phyloP scores from a whole-genome alignment of 257 asterid species.

The Datura wrightii region DNA sequence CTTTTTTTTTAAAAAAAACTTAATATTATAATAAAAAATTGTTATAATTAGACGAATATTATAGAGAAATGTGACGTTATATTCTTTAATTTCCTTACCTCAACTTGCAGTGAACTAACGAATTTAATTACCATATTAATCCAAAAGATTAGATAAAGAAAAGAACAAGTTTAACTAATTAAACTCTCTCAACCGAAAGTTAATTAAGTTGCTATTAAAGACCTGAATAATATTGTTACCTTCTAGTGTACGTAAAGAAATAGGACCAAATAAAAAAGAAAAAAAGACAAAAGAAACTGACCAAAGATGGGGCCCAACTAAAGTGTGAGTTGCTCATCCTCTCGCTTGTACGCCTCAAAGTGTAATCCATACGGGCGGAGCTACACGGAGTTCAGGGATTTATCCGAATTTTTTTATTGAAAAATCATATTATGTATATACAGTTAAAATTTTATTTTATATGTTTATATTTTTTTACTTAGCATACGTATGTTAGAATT shows the following conservation, averaged over 20 bases:
- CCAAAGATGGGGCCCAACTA: neutral
- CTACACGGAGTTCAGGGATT: too few species aligned
- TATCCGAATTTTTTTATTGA: too few species aligned
- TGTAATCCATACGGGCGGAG: slow-evolving; percentile 36
- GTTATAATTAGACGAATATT: too few species aligned
- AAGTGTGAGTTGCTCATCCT: slow-evolving; percentile 35
- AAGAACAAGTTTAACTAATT: neutral
- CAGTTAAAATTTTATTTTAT: too few species aligned
- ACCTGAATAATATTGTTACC: neutral
- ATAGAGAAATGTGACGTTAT: too few species aligned
- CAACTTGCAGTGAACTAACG: neutral
- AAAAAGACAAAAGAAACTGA: neutral
- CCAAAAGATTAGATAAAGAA: neutral
- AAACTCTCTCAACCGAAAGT: slow-evolving; percentile 21
- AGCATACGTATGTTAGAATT: too few species aligned
- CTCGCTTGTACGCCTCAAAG: slow-evolving; percentile 58
- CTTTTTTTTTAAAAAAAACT: too few species aligned
- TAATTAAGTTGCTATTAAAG: neutral
- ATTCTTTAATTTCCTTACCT: neutral
- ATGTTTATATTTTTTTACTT: too few species aligned
- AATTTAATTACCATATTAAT: neutral
- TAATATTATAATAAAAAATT: too few species aligned
- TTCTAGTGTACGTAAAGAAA: slow-evolving; percentile 31
- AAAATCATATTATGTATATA: too few species aligned
- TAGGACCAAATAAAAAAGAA: slow-evolving; percentile 62